Evolutionary conservation across 257 asterid genomes (phyloP).

Genomic region (Plantago ovata): DNA sequence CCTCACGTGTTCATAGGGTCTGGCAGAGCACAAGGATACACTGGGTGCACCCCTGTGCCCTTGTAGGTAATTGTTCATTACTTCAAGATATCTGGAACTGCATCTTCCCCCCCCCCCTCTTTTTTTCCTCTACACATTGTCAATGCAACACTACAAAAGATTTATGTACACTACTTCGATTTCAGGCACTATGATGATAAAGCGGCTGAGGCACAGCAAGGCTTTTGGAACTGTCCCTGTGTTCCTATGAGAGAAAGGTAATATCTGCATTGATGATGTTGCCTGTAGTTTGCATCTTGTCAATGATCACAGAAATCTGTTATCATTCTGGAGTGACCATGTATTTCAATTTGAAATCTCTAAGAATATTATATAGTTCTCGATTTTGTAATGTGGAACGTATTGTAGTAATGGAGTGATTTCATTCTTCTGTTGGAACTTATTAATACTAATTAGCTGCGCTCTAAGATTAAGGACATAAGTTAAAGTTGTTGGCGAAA

Average conservation of each 20-base stretch:
- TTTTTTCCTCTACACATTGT: background rate
- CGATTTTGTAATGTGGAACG: slow-evolving; percentile 5
- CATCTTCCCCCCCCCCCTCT: no score
- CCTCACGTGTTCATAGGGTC: slow-evolving; percentile 52
- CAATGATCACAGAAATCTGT: background rate
- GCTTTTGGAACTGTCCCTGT: slow-evolving; percentile 91
- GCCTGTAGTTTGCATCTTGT: slow-evolving; percentile 34
- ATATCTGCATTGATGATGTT: slow-evolving; percentile 14
- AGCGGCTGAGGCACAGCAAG: slow-evolving; percentile 91
- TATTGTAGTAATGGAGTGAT: background rate
- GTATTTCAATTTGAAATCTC: slow-evolving; percentile 9
- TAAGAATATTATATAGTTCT: background rate
- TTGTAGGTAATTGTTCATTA: slow-evolving; percentile 53
- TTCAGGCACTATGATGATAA: slow-evolving; percentile 85
- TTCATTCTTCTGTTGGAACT: no score
- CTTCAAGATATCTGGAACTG: background rate
- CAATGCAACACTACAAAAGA: slow-evolving; percentile 37
- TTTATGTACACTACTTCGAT: slow-evolving; percentile 19
- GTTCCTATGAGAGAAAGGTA: slow-evolving; percentile 84
- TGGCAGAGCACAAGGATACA: slow-evolving; percentile 96
- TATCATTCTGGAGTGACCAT: background rate
- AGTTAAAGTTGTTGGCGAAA: no score
- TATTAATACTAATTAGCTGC: no score
- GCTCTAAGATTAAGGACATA: no score
- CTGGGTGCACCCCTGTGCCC: slow-evolving; percentile 98